Conservation (phyloP, 2,329 filamentous ascomycete species). For the Elsinoe perseae region DNA sequence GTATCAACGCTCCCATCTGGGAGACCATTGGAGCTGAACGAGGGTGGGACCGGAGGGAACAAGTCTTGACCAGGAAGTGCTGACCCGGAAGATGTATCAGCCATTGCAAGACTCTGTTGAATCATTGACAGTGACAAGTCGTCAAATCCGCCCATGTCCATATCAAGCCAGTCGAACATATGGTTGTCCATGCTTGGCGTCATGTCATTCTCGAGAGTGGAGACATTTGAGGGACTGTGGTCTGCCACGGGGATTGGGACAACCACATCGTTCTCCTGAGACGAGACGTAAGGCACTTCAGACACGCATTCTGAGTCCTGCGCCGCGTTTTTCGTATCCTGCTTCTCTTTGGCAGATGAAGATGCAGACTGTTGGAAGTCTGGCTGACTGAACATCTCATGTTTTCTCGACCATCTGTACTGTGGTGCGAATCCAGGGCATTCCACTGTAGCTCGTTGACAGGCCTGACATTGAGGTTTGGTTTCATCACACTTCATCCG, state of each 20-base stretch:
- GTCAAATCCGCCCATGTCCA: conserved; percentile 1
- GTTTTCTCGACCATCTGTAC: conserved; percentile 42
- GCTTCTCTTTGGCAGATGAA: neutral
- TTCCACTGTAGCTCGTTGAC: conserved; percentile 34
- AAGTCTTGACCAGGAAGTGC: neutral
- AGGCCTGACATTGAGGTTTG: conserved; percentile 36
- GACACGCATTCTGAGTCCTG: neutral
- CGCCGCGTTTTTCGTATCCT: neutral
- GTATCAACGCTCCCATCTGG: neutral
- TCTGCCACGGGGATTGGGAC: neutral
- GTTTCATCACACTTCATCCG: conserved; percentile 37
- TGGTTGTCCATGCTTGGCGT: neutral
- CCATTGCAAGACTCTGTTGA: neutral
- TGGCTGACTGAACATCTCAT: conserved; percentile 36
- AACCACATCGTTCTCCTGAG: neutral
- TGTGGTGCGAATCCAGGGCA: conserved; percentile 42
- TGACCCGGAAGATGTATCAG: neutral
- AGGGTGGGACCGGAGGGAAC: neutral
- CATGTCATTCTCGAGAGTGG: neutral
- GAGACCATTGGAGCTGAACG: neutral
- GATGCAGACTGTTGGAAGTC: neutral
- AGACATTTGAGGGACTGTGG: neutral
- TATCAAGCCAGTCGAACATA: conserved; percentile 2
- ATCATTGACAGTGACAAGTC: conserved; percentile 1
- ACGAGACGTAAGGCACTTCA: neutral